These are phyloP conservation scores for Linum usitatissimum DNA, from an alignment of 345 rosid genomes.

Conservation along the genomic window DNA sequence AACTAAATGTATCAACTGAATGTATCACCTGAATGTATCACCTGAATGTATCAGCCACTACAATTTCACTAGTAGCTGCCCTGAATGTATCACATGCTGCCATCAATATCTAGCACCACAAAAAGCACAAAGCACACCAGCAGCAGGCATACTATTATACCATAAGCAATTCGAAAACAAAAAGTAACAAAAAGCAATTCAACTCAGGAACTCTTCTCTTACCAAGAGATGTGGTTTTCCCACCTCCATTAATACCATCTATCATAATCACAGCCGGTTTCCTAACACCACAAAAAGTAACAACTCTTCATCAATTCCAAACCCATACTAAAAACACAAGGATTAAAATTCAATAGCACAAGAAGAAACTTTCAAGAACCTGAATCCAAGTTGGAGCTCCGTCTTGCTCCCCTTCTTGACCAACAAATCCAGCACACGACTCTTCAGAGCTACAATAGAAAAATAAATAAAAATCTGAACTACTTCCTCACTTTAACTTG, in stretches of 20 bases:
- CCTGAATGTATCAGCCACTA: too few relatives aligned
- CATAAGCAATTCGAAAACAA: neutral
- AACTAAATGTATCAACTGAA: too few relatives aligned
- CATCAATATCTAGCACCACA: conserved; percentile 57
- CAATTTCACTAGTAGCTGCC: too few relatives aligned
- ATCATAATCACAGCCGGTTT: conserved; percentile 86
- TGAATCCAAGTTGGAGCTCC: conserved; percentile 80
- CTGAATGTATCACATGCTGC: too few relatives aligned
- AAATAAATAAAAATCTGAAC: neutral
- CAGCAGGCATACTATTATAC: neutral
- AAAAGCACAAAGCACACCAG: conserved; percentile 12
- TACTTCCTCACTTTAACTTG: neutral
- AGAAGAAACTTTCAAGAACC: conserved; percentile 24
- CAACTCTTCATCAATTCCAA: conserved; percentile 8
- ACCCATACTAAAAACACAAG: neutral
- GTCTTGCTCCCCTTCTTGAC: conserved; percentile 57
- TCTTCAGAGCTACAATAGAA: conserved; percentile 57
- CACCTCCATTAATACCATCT: conserved; percentile 93
- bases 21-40: conserved; percentile 92
- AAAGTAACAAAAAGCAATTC: neutral
- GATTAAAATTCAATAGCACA: neutral
- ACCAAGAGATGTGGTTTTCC: conserved; percentile 98
- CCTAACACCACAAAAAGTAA: conserved; percentile 28
- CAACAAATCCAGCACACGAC: conserved; percentile 57
- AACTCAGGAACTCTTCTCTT: conserved; percentile 14